Percentiles rank a stretch among this genome's conserved stretches.
Conservation (phyloP, 176 grass and related monocot species). For the Paspalum notatum region DNA sequence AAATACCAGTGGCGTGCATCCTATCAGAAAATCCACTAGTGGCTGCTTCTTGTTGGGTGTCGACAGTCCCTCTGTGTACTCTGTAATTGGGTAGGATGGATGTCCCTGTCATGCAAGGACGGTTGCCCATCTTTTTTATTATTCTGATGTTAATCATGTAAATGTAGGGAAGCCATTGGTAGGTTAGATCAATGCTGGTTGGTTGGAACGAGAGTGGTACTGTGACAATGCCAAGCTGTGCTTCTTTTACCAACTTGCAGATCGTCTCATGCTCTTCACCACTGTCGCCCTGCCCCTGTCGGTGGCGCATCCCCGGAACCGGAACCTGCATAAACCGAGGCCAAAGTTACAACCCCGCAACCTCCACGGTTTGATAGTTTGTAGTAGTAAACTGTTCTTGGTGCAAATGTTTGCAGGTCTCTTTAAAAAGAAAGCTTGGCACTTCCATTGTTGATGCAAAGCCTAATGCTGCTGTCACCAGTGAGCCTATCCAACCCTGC, state of each 20-base stretch:
- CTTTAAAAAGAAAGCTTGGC: not conserved
- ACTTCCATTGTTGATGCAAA: too few relatives aligned
- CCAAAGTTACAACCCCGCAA: not conserved
- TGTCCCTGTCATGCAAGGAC: conserved; percentile 55
- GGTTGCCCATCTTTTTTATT: not conserved
- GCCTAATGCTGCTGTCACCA: too few relatives aligned
- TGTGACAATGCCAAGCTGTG: not conserved
- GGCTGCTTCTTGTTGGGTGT: conserved; percentile 39
- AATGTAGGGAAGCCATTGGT: conserved; percentile 26
- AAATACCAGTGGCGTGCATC: conserved; percentile 17
- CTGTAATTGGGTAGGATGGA: conserved; percentile 47
- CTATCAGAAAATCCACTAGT: conserved; percentile 22
- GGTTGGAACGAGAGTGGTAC: conserved; percentile 18
- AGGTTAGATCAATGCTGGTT: conserved; percentile 15
- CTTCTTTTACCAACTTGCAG: not conserved
- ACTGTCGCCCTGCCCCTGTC: not conserved
- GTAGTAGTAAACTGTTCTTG: too few relatives aligned
- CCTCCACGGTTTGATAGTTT: not conserved
- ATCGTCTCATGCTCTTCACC: not conserved
- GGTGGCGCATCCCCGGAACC: not conserved
- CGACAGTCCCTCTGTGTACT: conserved; percentile 7
- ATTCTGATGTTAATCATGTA: conserved; percentile 24
- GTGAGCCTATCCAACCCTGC: too few relatives aligned
- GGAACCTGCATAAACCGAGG: not conserved
- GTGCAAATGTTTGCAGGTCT: not conserved